Conservation (phyloP, 768 basidiomycete genomes). For the Tulasnella sp. region DNA sequence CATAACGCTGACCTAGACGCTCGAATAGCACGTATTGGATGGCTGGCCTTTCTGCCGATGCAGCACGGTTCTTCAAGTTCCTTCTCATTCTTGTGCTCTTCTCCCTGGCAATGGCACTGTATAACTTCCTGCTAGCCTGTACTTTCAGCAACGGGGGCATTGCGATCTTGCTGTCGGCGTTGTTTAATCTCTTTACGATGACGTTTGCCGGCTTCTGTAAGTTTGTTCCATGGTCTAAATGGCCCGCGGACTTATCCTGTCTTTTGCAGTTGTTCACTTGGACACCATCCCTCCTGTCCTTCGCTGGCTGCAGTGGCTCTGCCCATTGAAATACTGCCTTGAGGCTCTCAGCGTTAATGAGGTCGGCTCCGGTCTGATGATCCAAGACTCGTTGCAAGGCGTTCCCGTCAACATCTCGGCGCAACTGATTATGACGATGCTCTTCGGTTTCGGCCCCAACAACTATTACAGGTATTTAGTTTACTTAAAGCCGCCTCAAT, state of each 20-base stretch:
- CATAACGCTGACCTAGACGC: slow-evolving; percentile 16
- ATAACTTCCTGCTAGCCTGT: slow-evolving; percentile 83
- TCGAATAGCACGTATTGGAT: slow-evolving; percentile 76
- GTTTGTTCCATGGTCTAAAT: neutral
- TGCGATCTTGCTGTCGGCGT: slow-evolving; percentile 74
- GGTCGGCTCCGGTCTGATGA: slow-evolving; percentile 80
- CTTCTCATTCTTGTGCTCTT: slow-evolving; percentile 82
- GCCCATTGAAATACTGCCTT: slow-evolving; percentile 72
- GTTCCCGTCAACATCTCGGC: slow-evolving; percentile 79
- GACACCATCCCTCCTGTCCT: slow-evolving; percentile 78
- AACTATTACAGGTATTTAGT: slow-evolving; percentile 66
- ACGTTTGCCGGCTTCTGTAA: slow-evolving; percentile 77
- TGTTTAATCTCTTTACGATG: slow-evolving; percentile 40
- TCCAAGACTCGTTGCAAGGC: slow-evolving; percentile 66
- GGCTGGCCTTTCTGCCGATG: slow-evolving; percentile 75
- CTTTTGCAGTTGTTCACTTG: slow-evolving; percentile 57
- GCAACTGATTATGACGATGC: slow-evolving; percentile 74
- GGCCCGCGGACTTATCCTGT: neutral
- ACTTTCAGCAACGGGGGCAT: slow-evolving; percentile 80
- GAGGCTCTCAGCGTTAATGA: slow-evolving; percentile 89
- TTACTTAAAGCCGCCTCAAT: neutral
- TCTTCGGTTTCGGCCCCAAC: slow-evolving; percentile 77
- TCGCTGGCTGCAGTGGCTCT: slow-evolving; percentile 89
- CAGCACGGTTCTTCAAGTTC: slow-evolving; percentile 90
- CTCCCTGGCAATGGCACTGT: slow-evolving; percentile 78